Conservation (phyloP, 306 rosid genomes). For the Prunus mongolica region DNA sequence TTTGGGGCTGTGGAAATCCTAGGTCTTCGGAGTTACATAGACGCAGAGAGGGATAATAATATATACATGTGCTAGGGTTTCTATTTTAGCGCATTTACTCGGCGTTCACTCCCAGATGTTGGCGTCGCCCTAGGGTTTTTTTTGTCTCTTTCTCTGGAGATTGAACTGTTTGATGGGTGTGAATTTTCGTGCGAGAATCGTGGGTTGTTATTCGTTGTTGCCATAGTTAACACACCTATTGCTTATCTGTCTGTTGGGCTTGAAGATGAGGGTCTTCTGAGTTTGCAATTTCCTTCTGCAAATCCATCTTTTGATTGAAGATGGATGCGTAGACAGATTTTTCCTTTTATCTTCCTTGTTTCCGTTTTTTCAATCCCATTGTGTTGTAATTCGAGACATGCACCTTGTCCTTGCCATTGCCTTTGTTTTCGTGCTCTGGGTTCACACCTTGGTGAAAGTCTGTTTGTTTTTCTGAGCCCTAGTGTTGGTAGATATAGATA, state of each 20-base stretch:
- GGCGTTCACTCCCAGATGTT: slow-evolving; percentile 27
- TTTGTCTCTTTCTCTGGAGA: slow-evolving; percentile 3
- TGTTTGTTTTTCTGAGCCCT: slow-evolving; percentile 6
- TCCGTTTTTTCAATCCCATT: slow-evolving; percentile 14
- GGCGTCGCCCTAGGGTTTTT: slow-evolving; percentile 42
- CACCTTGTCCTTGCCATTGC: slow-evolving; percentile 16
- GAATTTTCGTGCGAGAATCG: slow-evolving; percentile 21
- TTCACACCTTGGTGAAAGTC: slow-evolving; percentile 18
- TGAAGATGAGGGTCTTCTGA: slow-evolving; percentile 45
- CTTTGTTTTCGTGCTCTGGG: slow-evolving; percentile 19
- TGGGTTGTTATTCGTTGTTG: slow-evolving; percentile 19
- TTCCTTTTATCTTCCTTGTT: neutral
- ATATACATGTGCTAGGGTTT: slow-evolving; percentile 49
- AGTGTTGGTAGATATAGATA: slow-evolving; percentile 12
- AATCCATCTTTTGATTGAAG: slow-evolving; percentile 53
- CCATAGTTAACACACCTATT: slow-evolving; percentile 8
- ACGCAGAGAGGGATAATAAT: neutral
- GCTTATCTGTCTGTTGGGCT: slow-evolving; percentile 12
- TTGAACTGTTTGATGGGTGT: slow-evolving; percentile 37
- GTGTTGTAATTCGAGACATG: slow-evolving; percentile 20
- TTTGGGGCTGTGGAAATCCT: slow-evolving; percentile 42
- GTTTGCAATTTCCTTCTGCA: slow-evolving; percentile 29
- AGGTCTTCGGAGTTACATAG: slow-evolving; percentile 24
- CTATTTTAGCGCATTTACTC: slow-evolving; percentile 24
- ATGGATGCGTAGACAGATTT: slow-evolving; percentile 52